Conservation (phyloP, 371 early-diverging fungal species). For the Actinomucor elegans region DNA sequence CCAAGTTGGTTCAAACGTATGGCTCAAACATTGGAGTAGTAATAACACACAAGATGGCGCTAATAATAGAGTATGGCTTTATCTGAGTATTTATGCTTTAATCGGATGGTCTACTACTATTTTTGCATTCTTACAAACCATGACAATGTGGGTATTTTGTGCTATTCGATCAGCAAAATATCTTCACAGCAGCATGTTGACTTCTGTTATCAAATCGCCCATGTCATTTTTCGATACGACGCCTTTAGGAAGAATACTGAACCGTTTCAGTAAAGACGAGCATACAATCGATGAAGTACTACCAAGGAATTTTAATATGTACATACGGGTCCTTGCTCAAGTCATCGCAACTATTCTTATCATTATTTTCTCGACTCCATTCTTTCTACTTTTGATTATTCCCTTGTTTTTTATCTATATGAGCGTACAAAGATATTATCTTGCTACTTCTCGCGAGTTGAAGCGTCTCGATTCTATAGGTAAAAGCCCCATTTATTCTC, state of each 20-base stretch:
- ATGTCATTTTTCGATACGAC: conserved; percentile 87
- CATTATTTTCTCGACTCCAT: conserved; percentile 61
- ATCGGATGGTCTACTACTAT: conserved; percentile 70
- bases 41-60: conserved; percentile 37
- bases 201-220: conserved; percentile 60
- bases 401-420: conserved; percentile 58
- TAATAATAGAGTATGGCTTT: conserved; percentile 43
- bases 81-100: conserved; percentile 76
- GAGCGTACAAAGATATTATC: conserved; percentile 67
- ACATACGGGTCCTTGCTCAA: conserved; percentile 39
- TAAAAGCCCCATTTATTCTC: conserved; percentile 79
- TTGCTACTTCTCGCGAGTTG: conserved; percentile 70
- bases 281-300: conserved; percentile 77
- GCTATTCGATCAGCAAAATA: conserved; percentile 70
- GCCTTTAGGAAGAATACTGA: conserved; percentile 82
- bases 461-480: conserved; percentile 80
- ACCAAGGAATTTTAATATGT: conserved; percentile 64
- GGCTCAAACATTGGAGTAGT: conserved; percentile 74
- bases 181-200: conserved; percentile 58
- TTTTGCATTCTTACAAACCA: conserved; percentile 66
- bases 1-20: conserved; percentile 59
- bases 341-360: conserved; percentile 60
- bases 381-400: conserved; percentile 53
- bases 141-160: conserved; percentile 80
- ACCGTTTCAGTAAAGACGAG: conserved; percentile 87